Percentiles rank a stretch among this genome's conserved stretches.
These are phyloP conservation scores for Entoloma clypeatum DNA, from an alignment of 1,284 basidiomycete genomes.

Conservation along the genomic window DNA sequence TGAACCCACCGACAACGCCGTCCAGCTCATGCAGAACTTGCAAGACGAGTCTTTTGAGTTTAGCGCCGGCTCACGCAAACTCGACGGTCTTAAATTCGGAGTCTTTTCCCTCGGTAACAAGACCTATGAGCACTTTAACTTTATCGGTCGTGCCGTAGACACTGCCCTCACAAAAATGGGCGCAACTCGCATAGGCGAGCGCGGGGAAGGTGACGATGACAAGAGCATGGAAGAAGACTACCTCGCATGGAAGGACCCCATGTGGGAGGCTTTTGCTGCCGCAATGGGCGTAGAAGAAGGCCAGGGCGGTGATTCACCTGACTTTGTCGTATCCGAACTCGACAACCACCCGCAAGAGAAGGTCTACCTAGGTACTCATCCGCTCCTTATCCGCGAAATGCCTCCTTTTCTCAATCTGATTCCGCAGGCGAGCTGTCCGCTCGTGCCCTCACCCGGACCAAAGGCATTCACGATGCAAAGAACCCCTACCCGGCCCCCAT, in stretches of 20 bases:
- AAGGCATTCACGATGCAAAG: conserved; percentile 94
- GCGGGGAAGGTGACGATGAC: conserved; percentile 97
- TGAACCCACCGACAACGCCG: conserved; percentile 98
- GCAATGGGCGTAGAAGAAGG: conserved; percentile 92
- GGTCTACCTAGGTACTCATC: conserved; percentile 79
- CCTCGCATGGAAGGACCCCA: conserved; percentile 97
- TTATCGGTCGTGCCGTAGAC: conserved; percentile 83
- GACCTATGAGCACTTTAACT: conserved; percentile 96
- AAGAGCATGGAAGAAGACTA: conserved; percentile 99
- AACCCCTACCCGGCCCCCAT: conserved; percentile 94
- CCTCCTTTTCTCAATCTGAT: conserved; percentile 8
- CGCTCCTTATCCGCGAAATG: conserved; percentile 9
- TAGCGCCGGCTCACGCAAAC: conserved; percentile 70
- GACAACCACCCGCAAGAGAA: conserved; percentile 73
- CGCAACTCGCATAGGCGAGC: conserved; percentile 82
- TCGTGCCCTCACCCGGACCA: conserved; percentile 84
- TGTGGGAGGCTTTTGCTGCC: conserved; percentile 88
- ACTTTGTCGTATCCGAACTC: conserved; percentile 89
- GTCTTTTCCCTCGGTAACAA: conserved; percentile 94
- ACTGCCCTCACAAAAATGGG: conserved; percentile 74
- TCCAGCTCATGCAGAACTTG: conserved; percentile 89
- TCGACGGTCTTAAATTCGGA: conserved; percentile 92
- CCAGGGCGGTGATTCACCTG: conserved; percentile 91
- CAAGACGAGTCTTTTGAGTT: conserved; percentile 86
- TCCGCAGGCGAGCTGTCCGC: conserved; percentile 79